Percentiles rank a stretch among this genome's conserved stretches.
Evolutionary conservation across 768 basidiomycete genomes (phyloP).

Genomic region (Macrocybe gigantea): DNA sequence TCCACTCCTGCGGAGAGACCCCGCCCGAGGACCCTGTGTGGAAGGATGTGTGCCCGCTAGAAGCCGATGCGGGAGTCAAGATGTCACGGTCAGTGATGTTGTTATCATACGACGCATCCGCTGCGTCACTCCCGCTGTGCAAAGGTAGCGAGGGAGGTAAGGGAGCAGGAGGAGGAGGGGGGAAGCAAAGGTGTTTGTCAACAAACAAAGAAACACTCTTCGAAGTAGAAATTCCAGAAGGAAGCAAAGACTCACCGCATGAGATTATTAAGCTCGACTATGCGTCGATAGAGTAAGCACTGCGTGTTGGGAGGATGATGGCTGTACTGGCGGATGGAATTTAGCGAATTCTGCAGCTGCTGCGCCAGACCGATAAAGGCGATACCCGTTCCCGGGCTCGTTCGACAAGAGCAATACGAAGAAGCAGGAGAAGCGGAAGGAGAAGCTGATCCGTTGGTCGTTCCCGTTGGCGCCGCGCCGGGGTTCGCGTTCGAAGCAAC

Average conservation of each 20-base stretch:
- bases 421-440: too few species aligned
- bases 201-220: too few species aligned
- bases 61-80: conserved; percentile 46
- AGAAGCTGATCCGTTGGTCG: too few species aligned
- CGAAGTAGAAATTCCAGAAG: too few species aligned
- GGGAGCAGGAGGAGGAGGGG: too few species aligned
- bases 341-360: conserved; percentile 53
- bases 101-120: conserved; percentile 47
- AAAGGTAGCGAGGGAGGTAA: too few species aligned
- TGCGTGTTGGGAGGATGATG: conserved; percentile 48
- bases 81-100: conserved; percentile 62
- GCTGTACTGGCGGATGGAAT: conserved; percentile 53
- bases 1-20: conserved; percentile 60
- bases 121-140: conserved; percentile 22
- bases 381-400: conserved; percentile 51
- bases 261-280: conserved; percentile 54
- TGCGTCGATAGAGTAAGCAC: conserved; percentile 53
- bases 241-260: conserved; percentile 51
- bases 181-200: too few species aligned
- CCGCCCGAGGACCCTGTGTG: conserved; percentile 36
- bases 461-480: too few species aligned
- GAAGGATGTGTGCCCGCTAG: conserved; percentile 42
- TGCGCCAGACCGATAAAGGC: conserved; percentile 58
- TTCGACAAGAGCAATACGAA: conserved; percentile 50
- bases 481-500: too few species aligned